Percentiles rank a stretch among this genome's conserved stretches.
Conservation (phyloP, 805 yeast species). For the Maudiozyma serrabonitensis region DNA sequence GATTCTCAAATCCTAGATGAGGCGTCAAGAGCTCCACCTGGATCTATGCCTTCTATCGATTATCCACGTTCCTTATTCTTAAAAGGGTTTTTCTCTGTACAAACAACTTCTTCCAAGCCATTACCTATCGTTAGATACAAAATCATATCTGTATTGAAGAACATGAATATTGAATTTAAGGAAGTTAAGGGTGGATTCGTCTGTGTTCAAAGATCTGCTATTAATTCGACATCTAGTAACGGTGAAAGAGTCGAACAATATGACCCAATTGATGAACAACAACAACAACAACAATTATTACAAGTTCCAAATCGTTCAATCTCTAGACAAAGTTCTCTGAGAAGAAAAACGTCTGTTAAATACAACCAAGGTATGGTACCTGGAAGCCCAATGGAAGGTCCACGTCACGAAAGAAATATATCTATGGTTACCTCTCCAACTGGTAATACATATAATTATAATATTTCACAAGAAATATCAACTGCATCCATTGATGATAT, state of each 20-base stretch:
- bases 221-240: conserved; percentile 24
- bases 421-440: conserved; percentile 25
- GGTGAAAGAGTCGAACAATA: conserved; percentile 12
- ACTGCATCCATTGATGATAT: conserved; percentile 26
- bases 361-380: conserved; percentile 36
- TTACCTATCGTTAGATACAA: conserved; percentile 80
- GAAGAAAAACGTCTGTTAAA: conserved; percentile 26
- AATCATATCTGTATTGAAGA: conserved; percentile 64
- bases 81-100: conserved; percentile 90
- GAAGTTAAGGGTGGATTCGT: conserved; percentile 93
- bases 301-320: conserved; percentile 4
- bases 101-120: conserved; percentile 89
- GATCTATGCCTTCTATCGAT: conserved; percentile 88
- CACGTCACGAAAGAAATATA: conserved; percentile 21
- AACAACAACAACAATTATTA: conserved; percentile 3
- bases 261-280: neutral
- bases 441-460: conserved; percentile 1
- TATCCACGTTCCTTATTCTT: conserved; percentile 83
- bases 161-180: conserved; percentile 68
- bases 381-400: conserved; percentile 44
- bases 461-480: conserved; percentile 22
- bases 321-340: conserved; percentile 32
- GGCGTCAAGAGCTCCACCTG: conserved; percentile 53
- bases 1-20: conserved; percentile 40
- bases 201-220: conserved; percentile 54